Percentiles rank a stretch among this genome's conserved stretches.
phyloP scores from a whole-genome alignment of 2,329 filamentous ascomycete genomes.

The Aspergillus hortae region DNA sequence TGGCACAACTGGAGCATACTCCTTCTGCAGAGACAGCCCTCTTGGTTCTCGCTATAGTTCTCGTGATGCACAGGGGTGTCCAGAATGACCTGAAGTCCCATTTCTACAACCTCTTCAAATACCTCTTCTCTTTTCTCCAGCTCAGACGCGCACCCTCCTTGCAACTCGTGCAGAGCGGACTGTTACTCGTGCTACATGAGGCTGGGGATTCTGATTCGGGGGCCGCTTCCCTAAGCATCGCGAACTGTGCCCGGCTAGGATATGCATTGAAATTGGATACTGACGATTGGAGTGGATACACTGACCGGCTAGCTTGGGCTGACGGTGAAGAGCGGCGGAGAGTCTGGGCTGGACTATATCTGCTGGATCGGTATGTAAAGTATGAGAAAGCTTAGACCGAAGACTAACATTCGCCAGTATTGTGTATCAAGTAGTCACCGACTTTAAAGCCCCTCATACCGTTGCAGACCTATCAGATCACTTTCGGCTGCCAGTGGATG shows the following conservation, averaged over 20 bases:
- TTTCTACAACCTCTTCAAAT: neutral
- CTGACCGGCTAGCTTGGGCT: neutral
- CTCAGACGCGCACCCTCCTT: neutral
- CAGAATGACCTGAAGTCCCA: neutral
- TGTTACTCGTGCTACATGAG: conserved; percentile 4
- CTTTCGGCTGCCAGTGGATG: conserved; percentile 5
- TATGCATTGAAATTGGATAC: conserved; percentile 3
- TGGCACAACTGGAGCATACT: neutral
- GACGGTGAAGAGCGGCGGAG: conserved; percentile 5
- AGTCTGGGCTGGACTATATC: conserved; percentile 7
- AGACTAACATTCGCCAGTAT: neutral
- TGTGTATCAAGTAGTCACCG: conserved; percentile 1
- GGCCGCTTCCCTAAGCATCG: conserved; percentile 2
- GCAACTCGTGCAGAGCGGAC: conserved; percentile 1
- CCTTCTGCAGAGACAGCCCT: neutral
- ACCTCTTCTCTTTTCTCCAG: conserved; percentile 6
- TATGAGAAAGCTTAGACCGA: neutral
- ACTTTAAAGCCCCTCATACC: neutral
- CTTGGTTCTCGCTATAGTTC: neutral
- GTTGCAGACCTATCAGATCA: neutral
- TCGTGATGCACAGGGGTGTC: neutral
- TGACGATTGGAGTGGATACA: neutral
- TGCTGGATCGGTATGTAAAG: conserved; percentile 7
- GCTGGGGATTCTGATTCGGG: neutral
- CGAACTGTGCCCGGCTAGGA: conserved; percentile 4